These are phyloP conservation scores for Xerocomus brunneocitrinus DNA, from an alignment of 768 basidiomycete species.

Conservation along the genomic window DNA sequence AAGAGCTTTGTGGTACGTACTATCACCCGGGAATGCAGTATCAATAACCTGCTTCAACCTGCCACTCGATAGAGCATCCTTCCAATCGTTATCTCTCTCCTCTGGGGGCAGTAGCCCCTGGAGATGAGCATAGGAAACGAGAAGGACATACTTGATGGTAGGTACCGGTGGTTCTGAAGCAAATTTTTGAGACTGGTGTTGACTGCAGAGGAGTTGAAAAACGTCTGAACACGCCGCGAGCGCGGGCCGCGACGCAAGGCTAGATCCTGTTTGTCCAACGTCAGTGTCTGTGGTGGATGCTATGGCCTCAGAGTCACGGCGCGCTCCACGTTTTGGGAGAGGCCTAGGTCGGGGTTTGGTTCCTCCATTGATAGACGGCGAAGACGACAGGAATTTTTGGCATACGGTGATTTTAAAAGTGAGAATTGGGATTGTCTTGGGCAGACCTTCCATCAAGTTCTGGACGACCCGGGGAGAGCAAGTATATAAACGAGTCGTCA, in stretches of 20 bases:
- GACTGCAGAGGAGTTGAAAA: slow-evolving; percentile 21
- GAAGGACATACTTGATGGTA: slow-evolving; percentile 36
- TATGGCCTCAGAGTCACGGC: slow-evolving; percentile 3
- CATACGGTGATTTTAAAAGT: slow-evolving; percentile 44
- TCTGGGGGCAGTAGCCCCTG: slow-evolving; percentile 23
- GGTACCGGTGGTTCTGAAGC: slow-evolving; percentile 7
- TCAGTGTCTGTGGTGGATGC: slow-evolving; percentile 9
- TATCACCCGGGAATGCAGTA: slow-evolving; percentile 22
- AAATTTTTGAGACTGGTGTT: slow-evolving; percentile 5
- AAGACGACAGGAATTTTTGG: slow-evolving; percentile 35
- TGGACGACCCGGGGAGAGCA: slow-evolving; percentile 26
- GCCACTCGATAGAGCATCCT: slow-evolving; percentile 22
- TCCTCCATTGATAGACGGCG: slow-evolving; percentile 8
- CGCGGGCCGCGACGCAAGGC: slow-evolving; percentile 24
- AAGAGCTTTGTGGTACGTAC: slow-evolving; percentile 27
- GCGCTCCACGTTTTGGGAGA: slow-evolving; percentile 25
- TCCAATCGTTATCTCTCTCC: slow-evolving; percentile 36
- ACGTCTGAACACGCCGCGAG: slow-evolving; percentile 25
- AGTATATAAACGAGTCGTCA: slow-evolving; percentile 34
- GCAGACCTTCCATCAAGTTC: slow-evolving; percentile 36
- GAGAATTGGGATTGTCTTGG: slow-evolving; percentile 32
- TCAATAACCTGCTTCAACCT: slow-evolving; percentile 25
- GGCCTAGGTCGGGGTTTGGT: slow-evolving; percentile 31
- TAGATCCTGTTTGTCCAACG: slow-evolving; percentile 16
- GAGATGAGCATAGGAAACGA: slow-evolving; percentile 37